A percentile compares a stretch with the other conserved stretches of the same genome.
Conservation (phyloP, 371 early-diverging fungal species). For the Mortierella sp. region DNA sequence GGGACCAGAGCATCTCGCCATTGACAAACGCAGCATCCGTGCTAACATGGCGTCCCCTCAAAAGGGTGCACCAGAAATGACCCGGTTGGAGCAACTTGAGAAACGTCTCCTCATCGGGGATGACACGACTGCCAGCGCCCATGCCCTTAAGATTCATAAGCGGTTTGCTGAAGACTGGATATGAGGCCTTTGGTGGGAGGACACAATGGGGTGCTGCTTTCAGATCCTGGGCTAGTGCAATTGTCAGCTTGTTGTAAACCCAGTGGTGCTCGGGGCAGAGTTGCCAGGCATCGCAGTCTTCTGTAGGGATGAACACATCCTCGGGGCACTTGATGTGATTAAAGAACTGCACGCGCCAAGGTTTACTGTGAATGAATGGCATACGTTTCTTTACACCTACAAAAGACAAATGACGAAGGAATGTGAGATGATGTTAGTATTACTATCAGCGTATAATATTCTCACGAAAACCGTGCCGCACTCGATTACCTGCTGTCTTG, state of each 20-base stretch:
- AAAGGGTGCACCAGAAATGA: conserved; percentile 32
- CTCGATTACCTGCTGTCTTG: conserved; percentile 1
- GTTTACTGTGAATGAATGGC: conserved; percentile 19
- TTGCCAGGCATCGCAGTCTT: conserved; percentile 19
- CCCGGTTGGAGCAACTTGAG: conserved; percentile 22
- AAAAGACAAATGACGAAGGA: neutral
- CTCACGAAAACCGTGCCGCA: neutral
- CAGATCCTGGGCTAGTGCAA: conserved; percentile 25
- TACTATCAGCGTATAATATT: neutral
- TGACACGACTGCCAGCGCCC: conserved; percentile 26
- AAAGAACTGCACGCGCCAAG: conserved; percentile 30
- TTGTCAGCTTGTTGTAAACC: conserved; percentile 31
- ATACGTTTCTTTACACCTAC: conserved; percentile 12
- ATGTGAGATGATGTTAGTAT: conserved; percentile 2
- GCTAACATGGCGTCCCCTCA: conserved; percentile 27
- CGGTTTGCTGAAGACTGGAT: conserved; percentile 37
- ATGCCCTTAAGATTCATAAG: conserved; percentile 28
- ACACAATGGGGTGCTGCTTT: conserved; percentile 38
- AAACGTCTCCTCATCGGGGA: conserved; percentile 29
- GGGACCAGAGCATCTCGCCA: conserved; percentile 25
- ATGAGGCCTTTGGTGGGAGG: conserved; percentile 10
- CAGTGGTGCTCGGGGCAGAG: conserved; percentile 28
- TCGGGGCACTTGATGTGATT: conserved; percentile 21
- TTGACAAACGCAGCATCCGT: conserved; percentile 29
- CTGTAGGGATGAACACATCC: conserved; percentile 21